Evolutionary conservation across 768 basidiomycete genomes (phyloP).

Genomic region (Lentinula sp.): DNA sequence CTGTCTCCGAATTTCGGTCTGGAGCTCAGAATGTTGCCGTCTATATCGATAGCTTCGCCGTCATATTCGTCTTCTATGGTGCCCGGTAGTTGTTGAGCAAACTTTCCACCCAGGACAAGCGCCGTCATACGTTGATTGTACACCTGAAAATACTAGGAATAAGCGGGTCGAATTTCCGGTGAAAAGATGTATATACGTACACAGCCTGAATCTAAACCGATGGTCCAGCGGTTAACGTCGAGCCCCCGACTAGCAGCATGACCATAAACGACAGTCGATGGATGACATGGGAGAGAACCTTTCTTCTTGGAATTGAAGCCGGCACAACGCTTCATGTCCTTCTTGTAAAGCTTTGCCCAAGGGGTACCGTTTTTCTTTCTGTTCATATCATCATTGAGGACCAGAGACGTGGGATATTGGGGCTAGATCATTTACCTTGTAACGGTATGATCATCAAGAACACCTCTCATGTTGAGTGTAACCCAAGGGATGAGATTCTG

Average conservation of each 20-base stretch:
- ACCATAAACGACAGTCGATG: slow-evolving; percentile 80
- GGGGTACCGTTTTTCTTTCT: slow-evolving; percentile 48
- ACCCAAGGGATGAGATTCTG: slow-evolving; percentile 80
- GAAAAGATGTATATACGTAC: slow-evolving; percentile 33
- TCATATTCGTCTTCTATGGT: slow-evolving; percentile 12
- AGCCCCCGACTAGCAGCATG: slow-evolving; percentile 78
- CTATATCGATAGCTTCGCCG: slow-evolving; percentile 9
- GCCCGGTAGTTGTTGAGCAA: not conserved
- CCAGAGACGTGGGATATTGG: not conserved
- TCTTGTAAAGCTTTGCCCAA: slow-evolving; percentile 76
- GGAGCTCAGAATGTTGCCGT: slow-evolving; percentile 16
- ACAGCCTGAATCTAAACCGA: slow-evolving; percentile 87
- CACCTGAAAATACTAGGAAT: slow-evolving; percentile 25
- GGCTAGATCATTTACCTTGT: slow-evolving; percentile 29
- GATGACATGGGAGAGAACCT: slow-evolving; percentile 51
- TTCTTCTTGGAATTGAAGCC: slow-evolving; percentile 36
- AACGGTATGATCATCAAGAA: slow-evolving; percentile 36
- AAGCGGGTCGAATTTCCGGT: not conserved
- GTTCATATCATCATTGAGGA: not conserved
- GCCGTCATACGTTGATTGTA: slow-evolving; percentile 63
- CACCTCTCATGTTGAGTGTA: slow-evolving; percentile 64
- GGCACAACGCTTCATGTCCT: slow-evolving; percentile 50
- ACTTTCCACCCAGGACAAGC: slow-evolving; percentile 45
- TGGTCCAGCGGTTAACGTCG: slow-evolving; percentile 75
- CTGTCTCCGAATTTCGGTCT: slow-evolving; percentile 54